These are phyloP conservation scores for Alternaria sp. DNA, from an alignment of 2,329 filamentous ascomycete genomes.

Conservation along the genomic window DNA sequence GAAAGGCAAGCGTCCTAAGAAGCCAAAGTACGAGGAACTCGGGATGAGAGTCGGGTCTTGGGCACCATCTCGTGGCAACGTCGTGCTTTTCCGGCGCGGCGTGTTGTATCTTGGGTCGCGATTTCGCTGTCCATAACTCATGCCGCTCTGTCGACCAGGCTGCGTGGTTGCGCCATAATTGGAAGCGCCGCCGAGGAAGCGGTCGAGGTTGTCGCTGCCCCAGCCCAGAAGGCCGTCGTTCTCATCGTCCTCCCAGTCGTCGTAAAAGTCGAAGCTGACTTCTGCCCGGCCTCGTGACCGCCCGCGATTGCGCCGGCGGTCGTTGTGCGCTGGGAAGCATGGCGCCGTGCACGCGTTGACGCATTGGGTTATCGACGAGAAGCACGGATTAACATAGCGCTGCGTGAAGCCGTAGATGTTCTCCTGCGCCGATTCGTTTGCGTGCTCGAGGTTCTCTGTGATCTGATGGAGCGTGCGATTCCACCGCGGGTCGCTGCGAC, in stretches of 20 bases:
- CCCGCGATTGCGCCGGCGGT: slow-evolving; percentile 73
- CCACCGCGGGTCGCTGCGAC: slow-evolving; percentile 78
- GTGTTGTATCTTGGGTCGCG: slow-evolving; percentile 45
- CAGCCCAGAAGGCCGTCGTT: slow-evolving; percentile 73
- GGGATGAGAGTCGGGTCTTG: slow-evolving; percentile 87
- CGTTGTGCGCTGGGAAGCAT: slow-evolving; percentile 75
- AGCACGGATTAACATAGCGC: slow-evolving; percentile 81
- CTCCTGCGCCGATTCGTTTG: slow-evolving; percentile 89
- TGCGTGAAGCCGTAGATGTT: slow-evolving; percentile 90
- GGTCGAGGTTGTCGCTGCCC: slow-evolving; percentile 84
- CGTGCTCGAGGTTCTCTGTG: slow-evolving; percentile 85
- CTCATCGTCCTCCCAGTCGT: slow-evolving; percentile 85
- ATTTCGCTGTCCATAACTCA: slow-evolving; percentile 84
- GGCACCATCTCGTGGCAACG: slow-evolving; percentile 57
- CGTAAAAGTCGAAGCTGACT: slow-evolving; percentile 94
- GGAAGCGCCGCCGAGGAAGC: slow-evolving; percentile 74
- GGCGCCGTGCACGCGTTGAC: slow-evolving; percentile 73
- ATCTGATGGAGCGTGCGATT: slow-evolving; percentile 94
- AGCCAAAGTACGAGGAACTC: slow-evolving; percentile 83
- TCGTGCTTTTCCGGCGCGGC: slow-evolving; percentile 61
- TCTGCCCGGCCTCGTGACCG: slow-evolving; percentile 70
- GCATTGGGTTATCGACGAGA: slow-evolving; percentile 69
- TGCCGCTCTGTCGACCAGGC: slow-evolving; percentile 75
- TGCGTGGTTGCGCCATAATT: slow-evolving; percentile 60
- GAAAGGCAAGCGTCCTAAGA: slow-evolving; percentile 83